phyloP scores from a whole-genome alignment of 2,329 filamentous ascomycete genomes.

The Ramularia endophylla region DNA sequence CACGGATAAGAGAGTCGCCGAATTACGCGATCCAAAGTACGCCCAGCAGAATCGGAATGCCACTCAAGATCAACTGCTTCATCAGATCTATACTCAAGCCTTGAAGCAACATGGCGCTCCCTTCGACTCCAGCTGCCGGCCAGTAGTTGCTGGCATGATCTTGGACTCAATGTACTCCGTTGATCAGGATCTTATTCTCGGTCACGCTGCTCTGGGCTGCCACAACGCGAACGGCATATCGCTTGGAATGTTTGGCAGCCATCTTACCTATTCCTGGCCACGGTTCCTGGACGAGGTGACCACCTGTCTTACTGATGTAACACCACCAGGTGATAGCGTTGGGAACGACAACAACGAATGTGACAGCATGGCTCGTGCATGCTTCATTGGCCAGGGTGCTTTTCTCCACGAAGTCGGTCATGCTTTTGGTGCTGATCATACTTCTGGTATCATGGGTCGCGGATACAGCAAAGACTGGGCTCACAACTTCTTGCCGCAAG shows the following conservation, averaged over 20 bases:
- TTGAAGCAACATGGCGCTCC: conserved; percentile 23
- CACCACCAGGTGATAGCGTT: conserved; percentile 34
- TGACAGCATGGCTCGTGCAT: conserved; percentile 41
- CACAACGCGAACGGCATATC: conserved; percentile 24
- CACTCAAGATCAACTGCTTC: conserved; percentile 22
- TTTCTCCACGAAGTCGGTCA: conserved; percentile 35
- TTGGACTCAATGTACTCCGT: conserved; percentile 27
- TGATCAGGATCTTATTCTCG: conserved; percentile 21
- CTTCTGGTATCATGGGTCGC: conserved; percentile 32
- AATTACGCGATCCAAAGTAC: conserved; percentile 20
- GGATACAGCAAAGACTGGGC: no score
- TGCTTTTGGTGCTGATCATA: conserved; percentile 32
- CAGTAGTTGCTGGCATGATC: conserved; percentile 30
- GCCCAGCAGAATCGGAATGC: conserved; percentile 23
- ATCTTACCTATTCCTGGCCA: conserved; percentile 16
- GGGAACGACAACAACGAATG: conserved; percentile 41
- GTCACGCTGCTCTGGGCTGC: conserved; percentile 24
- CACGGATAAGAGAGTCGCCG: conserved; percentile 22
- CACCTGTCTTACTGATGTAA: conserved; percentile 30
- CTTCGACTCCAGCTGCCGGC: conserved; percentile 22
- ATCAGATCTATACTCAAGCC: no score
- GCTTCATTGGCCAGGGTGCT: conserved; percentile 36
- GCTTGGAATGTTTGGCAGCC: conserved; percentile 16
- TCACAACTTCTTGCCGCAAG: no score
- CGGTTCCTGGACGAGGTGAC: conserved; percentile 20